Percentiles rank a stretch among this genome's conserved stretches.
Evolutionary conservation across 768 basidiomycete genomes (phyloP).

Genomic region (Russula virescens): DNA sequence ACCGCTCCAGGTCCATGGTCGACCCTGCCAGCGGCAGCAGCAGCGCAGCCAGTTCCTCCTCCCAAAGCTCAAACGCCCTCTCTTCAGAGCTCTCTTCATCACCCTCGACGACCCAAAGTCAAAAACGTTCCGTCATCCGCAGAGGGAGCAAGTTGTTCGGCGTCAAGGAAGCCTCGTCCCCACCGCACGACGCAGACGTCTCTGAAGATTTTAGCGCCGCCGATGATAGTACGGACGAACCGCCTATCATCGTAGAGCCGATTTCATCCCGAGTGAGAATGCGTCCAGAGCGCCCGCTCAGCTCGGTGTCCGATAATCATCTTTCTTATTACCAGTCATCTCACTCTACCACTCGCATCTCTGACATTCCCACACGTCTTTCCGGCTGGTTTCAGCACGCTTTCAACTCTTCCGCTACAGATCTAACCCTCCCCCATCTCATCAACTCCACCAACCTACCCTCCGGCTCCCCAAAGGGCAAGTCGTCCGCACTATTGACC

Average conservation of each 20-base stretch:
- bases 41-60: slow-evolving; percentile 38
- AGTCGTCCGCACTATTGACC: slow-evolving; percentile 49
- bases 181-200: slow-evolving; percentile 29
- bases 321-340: slow-evolving; percentile 43
- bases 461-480: slow-evolving; percentile 39
- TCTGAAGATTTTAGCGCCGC: slow-evolving; percentile 29
- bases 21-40: slow-evolving; percentile 36
- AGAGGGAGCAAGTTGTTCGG: slow-evolving; percentile 21
- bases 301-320: slow-evolving; percentile 38
- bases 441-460: slow-evolving; percentile 41
- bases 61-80: slow-evolving; percentile 35
- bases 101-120: slow-evolving; percentile 13
- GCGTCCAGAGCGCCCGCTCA: slow-evolving; percentile 51
- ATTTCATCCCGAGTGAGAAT: slow-evolving; percentile 47
- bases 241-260: slow-evolving; percentile 67
- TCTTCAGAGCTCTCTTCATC: slow-evolving; percentile 17
- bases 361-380: slow-evolving; percentile 68
- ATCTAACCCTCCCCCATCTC: slow-evolving; percentile 60
- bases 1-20: slow-evolving; percentile 51
- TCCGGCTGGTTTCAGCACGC: slow-evolving; percentile 81
- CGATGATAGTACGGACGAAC: slow-evolving; percentile 40
- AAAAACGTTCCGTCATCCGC: slow-evolving; percentile 22
- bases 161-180: slow-evolving; percentile 22
- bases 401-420: slow-evolving; percentile 64
- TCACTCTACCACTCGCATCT: slow-evolving; percentile 46